These are phyloP conservation scores for Phanerodontia chrysosporium DNA, from an alignment of 768 basidiomycete genomes.

Conservation along the genomic window DNA sequence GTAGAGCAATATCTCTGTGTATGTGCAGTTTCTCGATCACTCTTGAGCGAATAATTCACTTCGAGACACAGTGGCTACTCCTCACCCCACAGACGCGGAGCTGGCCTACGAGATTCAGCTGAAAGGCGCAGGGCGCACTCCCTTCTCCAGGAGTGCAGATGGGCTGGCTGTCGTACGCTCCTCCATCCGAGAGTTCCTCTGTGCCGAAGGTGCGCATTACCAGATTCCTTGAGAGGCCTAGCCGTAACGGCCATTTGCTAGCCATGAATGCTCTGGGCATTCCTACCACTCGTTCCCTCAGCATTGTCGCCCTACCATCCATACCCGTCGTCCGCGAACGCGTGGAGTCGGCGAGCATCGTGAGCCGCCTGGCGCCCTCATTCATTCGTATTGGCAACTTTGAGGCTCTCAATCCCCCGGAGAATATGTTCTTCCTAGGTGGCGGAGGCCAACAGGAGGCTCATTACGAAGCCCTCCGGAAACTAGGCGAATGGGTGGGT, in stretches of 20 bases:
- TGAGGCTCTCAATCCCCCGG: slow-evolving; percentile 76
- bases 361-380: slow-evolving; percentile 81
- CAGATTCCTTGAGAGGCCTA: too few relatives aligned
- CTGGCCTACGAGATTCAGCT: slow-evolving; percentile 81
- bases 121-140: slow-evolving; percentile 92
- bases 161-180: slow-evolving; percentile 94
- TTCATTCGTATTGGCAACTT: slow-evolving; percentile 92
- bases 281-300: slow-evolving; percentile 84
- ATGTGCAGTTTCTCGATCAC: not conserved
- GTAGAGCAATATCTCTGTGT: slow-evolving; percentile 87
- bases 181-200: slow-evolving; percentile 90
- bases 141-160: slow-evolving; percentile 89
- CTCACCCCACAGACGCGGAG: slow-evolving; percentile 55
- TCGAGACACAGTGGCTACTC: slow-evolving; percentile 59
- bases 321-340: slow-evolving; percentile 76
- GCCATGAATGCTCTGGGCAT: slow-evolving; percentile 79
- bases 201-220: slow-evolving; percentile 86
- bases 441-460: slow-evolving; percentile 67
- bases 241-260: too few relatives aligned
- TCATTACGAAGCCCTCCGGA: slow-evolving; percentile 69
- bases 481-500: slow-evolving; percentile 73
- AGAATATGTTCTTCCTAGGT: slow-evolving; percentile 61
- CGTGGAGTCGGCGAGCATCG: slow-evolving; percentile 65
- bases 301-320: slow-evolving; percentile 69
- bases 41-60: not conserved